Evolutionary conservation across 2,329 filamentous ascomycete species (phyloP), one percentile per base, ranked within the genome.

Genomic region (Fusarium longipes): DNA sequence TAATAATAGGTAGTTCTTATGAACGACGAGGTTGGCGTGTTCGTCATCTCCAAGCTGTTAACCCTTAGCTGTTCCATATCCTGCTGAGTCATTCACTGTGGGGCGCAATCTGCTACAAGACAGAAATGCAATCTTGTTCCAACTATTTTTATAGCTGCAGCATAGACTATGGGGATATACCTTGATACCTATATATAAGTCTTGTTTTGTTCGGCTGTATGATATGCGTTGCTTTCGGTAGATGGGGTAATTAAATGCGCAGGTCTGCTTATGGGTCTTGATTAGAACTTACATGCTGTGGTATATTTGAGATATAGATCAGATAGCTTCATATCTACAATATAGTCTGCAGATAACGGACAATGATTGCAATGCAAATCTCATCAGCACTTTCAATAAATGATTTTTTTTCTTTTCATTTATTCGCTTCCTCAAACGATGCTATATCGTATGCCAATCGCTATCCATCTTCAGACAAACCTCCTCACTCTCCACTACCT

Each of bases 11-110:
- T 48, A 36, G 24, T 25, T 25, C 22, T n/a, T 36, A 57, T 36
- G 32, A 44, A 40, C 29, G 24, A 40, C 29, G 24, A 49, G 43
- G 40, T 22, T 52, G 35, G 47, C 24, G 18, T 44, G 36, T 40
- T 64, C 42, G 40, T 48, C 42, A 64, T 65, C 22, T 39, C 32
- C 20, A 62, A 45, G 36, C 40, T 49, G 32, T 49, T 36, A 11
- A 25, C 25, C 30, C 14, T 22, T 44, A 18, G 30, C 14, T 57
- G 36, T 43, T 36, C 24, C 10, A 47, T 42, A 30, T 32, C n/a
- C 22, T 57, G 60, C 58, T 66, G 55, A 66, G 45, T 66, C 63
- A 66, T 60, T 45, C n/a, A 24, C 6, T 29, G 18, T 30, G 20
- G 24, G 11, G 11, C 24, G 8, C 38, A 40, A 57, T 66, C 57